phyloP scores from a whole-genome alignment of 768 basidiomycete species.

The Boletus speciosus region DNA sequence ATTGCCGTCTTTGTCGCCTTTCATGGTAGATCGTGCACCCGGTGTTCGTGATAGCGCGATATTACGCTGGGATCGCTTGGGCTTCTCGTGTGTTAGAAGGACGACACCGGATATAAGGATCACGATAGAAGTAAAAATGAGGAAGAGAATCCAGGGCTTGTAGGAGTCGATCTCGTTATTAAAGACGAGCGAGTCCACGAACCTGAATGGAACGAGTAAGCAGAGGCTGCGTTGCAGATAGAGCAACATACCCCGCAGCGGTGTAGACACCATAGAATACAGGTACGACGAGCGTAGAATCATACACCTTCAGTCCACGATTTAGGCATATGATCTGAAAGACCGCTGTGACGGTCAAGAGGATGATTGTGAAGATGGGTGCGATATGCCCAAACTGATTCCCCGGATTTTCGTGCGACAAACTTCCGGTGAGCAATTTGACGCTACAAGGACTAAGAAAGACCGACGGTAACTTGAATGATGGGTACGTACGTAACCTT shows the following conservation, averaged over 20 bases:
- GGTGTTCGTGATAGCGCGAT: constrained; percentile 25
- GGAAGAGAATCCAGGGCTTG: constrained; percentile 81
- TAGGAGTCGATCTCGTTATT: constrained; percentile 86
- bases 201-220: constrained; percentile 33
- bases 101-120: constrained; percentile 89
- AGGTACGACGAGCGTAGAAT: constrained; percentile 88
- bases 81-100: constrained; percentile 91
- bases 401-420: constrained; percentile 79
- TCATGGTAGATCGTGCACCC: constrained; percentile 25
- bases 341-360: constrained; percentile 69
- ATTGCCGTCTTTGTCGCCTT: constrained; percentile 8
- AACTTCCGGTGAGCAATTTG: constrained; percentile 69
- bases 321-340: constrained; percentile 91
- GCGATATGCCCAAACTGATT: constrained; percentile 83
- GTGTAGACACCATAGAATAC: constrained; percentile 95
- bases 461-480: background rate
- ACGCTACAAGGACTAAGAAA: constrained; percentile 46
- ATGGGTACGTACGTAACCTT: constrained; percentile 35
- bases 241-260: constrained; percentile 62
- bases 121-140: constrained; percentile 82
- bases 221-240: background rate
- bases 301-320: constrained; percentile 84
- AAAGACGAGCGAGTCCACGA: constrained; percentile 70
- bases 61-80: constrained; percentile 44
- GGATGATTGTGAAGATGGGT: constrained; percentile 69